Evolutionary conservation across 192 early-diverging fungal species (phyloP).

Genomic region (Rhizophagus prolifer): DNA sequence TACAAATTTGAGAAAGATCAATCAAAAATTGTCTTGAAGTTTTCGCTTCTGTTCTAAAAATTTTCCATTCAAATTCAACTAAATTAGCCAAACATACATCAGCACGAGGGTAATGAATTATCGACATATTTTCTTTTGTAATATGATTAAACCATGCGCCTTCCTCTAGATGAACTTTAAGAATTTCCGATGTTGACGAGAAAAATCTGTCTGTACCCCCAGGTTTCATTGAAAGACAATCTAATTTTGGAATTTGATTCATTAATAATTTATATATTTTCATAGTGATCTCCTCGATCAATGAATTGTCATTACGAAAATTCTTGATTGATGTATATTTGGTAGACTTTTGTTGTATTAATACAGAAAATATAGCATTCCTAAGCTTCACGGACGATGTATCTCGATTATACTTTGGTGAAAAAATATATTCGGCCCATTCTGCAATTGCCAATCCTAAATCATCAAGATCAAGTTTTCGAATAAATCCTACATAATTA

Average conservation of each 20-base stretch:
- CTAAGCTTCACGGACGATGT: not conserved
- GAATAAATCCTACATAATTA: conserved; percentile 16
- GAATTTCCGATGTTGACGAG: not conserved
- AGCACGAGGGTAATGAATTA: not conserved
- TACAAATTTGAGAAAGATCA: not conserved
- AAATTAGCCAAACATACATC: not conserved
- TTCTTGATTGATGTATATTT: not conserved
- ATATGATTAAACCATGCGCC: not conserved
- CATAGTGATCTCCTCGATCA: not conserved
- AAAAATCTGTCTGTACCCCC: no score
- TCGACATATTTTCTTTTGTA: conserved; percentile 1
- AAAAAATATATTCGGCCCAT: not conserved
- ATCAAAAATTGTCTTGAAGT: not conserved
- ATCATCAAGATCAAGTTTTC: conserved; percentile 12
- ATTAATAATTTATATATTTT: not conserved
- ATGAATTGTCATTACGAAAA: not conserved
- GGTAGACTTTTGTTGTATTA: not conserved
- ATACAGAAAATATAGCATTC: not conserved
- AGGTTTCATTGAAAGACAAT: conserved; percentile 5
- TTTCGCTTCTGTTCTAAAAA: not conserved
- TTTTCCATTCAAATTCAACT: not conserved
- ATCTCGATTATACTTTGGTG: not conserved
- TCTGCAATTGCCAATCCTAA: conserved; percentile 7
- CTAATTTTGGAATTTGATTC: conserved; percentile 8
- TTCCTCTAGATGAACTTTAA: not conserved